Evolutionary conservation across 2,329 filamentous ascomycete species (phyloP).

Genomic region (Chaetoscypha palmicola): DNA sequence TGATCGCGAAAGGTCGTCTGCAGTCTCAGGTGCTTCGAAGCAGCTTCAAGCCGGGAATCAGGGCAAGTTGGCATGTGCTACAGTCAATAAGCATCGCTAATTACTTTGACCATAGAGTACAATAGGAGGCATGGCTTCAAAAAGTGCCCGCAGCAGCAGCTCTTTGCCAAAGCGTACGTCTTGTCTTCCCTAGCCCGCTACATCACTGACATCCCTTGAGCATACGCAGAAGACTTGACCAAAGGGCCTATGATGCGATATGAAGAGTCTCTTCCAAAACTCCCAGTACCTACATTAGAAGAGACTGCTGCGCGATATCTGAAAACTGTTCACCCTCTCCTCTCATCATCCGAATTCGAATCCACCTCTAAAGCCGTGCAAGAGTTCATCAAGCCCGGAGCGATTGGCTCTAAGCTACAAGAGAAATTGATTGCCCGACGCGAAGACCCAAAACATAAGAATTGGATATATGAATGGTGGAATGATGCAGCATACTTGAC

Average conservation of each 20-base stretch:
- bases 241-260: conserved; percentile 79
- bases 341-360: conserved; percentile 61
- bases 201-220: conserved; percentile 35
- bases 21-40: conserved; percentile 29
- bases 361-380: conserved; percentile 75
- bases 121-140: conserved; percentile 46
- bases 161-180: conserved; percentile 46
- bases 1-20: conserved; percentile 28
- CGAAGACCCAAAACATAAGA: conserved; percentile 74
- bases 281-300: conserved; percentile 75
- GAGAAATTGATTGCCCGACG: conserved; percentile 75
- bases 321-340: conserved; percentile 69
- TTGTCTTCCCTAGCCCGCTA: conserved; percentile 2
- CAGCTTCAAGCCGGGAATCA: conserved; percentile 23
- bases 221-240: conserved; percentile 71
- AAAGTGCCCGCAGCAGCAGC: conserved; percentile 49
- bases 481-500: conserved; percentile 87
- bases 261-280: conserved; percentile 73
- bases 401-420: conserved; percentile 75
- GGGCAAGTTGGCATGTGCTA: conserved; percentile 19
- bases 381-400: conserved; percentile 83
- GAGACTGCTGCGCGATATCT: conserved; percentile 76
- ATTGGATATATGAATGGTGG: conserved; percentile 99
- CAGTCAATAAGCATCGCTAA: conserved; percentile 13
- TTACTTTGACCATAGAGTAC: too few relatives aligned